Percentiles rank a stretch among this genome's conserved stretches.
Conservation (phyloP, 805 yeast genomes). For the Ogataea neopini region DNA sequence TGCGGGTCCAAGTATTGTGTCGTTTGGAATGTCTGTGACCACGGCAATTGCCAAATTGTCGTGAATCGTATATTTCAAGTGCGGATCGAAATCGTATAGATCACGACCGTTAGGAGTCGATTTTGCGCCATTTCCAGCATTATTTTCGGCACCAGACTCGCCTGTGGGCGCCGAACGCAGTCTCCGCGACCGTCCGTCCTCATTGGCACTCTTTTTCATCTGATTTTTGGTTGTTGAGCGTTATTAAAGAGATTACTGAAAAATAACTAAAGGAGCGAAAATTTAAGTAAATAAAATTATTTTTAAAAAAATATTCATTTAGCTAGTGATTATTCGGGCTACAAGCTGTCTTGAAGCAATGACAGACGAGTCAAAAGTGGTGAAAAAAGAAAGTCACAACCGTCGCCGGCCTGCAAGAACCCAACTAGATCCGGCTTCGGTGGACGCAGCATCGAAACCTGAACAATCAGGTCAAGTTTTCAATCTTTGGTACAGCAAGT, state of each 20-base stretch:
- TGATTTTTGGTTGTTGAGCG: not conserved
- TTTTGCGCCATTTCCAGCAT: not conserved
- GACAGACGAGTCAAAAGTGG: not conserved
- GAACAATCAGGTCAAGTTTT: conserved; percentile 79
- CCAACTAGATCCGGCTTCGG: conserved; percentile 66
- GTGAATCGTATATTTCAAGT: conserved; percentile 26
- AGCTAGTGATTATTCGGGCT: too few species aligned
- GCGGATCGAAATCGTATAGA: conserved; percentile 40
- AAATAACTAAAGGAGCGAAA: too few species aligned
- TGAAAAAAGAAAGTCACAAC: not conserved
- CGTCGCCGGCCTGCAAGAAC: conserved; percentile 58
- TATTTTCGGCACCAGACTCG: not conserved
- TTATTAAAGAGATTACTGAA: too few species aligned
- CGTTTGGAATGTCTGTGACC: conserved; percentile 9
- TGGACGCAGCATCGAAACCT: conserved; percentile 60
- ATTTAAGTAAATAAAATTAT: too few species aligned
- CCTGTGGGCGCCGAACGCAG: conserved; percentile 12
- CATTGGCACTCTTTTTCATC: not conserved
- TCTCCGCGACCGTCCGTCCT: conserved; percentile 8
- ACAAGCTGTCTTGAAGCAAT: too few species aligned
- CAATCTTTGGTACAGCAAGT: conserved; percentile 85
- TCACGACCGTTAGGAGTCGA: conserved; percentile 19
- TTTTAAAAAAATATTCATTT: too few species aligned
- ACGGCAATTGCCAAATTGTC: conserved; percentile 27
- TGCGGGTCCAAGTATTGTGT: too few species aligned